phyloP scores from a whole-genome alignment of 306 rosid species.

The Carpinus viminea region DNA sequence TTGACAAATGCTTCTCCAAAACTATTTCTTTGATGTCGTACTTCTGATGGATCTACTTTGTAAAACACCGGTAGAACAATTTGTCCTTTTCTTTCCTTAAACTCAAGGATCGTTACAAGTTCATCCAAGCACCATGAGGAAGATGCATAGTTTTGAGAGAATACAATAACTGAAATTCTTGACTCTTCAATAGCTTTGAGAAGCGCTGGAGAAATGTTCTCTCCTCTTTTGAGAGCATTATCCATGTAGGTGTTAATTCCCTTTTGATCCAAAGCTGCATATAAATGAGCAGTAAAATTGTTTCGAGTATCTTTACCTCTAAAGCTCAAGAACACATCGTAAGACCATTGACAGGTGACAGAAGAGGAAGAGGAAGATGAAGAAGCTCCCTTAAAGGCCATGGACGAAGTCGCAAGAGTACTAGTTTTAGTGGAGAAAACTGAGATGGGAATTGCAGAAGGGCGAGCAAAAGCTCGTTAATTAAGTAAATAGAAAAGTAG shows the following conservation, averaged over 20 bases:
- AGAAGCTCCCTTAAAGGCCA: background rate
- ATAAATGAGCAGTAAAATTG: background rate
- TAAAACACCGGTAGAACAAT: background rate
- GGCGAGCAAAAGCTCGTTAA: slow-evolving; percentile 61
- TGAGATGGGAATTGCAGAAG: background rate
- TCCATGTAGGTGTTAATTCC: background rate
- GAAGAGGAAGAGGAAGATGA: background rate
- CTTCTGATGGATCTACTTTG: background rate
- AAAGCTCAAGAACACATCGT: background rate
- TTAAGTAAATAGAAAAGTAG: too few relatives aligned
- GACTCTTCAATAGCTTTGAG: slow-evolving; percentile 11
- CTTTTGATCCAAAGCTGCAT: background rate
- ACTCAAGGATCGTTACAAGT: background rate
- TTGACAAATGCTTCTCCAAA: background rate
- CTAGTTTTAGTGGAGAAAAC: background rate
- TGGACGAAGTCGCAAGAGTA: background rate
- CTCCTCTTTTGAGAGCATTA: background rate
- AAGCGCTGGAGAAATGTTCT: background rate
- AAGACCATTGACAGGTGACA: background rate
- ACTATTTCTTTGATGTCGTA: background rate
- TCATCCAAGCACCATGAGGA: background rate
- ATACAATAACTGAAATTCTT: slow-evolving; percentile 16
- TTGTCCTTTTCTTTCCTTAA: background rate
- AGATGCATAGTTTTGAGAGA: slow-evolving; percentile 31
- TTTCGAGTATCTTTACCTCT: background rate